These are phyloP conservation scores for Closterium sp. DNA, from an alignment of 139 green algal species.

Conservation along the genomic window DNA sequence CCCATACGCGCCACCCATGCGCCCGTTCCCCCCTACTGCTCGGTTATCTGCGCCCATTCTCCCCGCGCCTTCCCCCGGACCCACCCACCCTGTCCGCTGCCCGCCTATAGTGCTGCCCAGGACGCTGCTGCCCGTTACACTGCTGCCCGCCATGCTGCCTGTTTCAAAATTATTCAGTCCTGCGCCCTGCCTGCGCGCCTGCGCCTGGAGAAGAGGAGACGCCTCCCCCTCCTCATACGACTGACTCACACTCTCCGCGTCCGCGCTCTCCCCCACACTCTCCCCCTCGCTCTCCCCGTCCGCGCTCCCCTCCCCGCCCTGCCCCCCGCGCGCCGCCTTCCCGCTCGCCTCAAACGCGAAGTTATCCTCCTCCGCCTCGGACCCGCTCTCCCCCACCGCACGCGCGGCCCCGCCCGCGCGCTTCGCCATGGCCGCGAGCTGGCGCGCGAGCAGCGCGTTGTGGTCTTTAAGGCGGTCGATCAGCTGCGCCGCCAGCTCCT, in stretches of 20 bases:
- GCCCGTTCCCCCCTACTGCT: not conserved
- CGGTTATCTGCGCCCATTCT: not conserved
- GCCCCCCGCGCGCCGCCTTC: not conserved
- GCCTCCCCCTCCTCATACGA: not conserved
- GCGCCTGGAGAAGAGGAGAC: not conserved
- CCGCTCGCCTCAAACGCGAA: not conserved
- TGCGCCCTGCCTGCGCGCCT: not conserved
- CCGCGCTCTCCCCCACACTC: not conserved
- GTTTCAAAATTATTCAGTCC: not conserved
- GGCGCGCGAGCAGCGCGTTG: not conserved
- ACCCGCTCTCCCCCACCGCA: not conserved
- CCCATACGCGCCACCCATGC: not conserved
- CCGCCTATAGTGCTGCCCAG: too few relatives aligned
- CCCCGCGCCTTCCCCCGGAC: not conserved
- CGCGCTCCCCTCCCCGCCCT: not conserved
- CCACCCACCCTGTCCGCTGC: not conserved
- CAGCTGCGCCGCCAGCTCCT: not conserved
- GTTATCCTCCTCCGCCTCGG: not conserved
- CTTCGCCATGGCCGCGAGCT: not conserved
- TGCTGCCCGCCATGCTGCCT: not conserved
- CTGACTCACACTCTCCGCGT: not conserved
- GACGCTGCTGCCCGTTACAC: not conserved
- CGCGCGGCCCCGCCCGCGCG: too few relatives aligned
- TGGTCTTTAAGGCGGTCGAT: not conserved
- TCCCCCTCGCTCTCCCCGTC: not conserved